These are phyloP conservation scores for Sisymbrium irio DNA, from an alignment of 345 rosid species.

Conservation along the genomic window DNA sequence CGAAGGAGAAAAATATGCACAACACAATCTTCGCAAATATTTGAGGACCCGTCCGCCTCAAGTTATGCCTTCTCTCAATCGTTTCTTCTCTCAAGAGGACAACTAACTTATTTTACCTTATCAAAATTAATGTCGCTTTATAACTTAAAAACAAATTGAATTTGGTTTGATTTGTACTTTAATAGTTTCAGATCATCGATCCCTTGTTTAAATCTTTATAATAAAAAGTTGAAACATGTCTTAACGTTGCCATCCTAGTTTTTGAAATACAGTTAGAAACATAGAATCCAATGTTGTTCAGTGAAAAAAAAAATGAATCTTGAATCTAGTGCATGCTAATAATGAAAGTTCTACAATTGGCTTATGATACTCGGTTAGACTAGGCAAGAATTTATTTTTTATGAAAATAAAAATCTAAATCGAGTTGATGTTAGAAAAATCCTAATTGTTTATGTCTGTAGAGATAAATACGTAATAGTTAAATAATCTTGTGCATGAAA, in stretches of 20 bases:
- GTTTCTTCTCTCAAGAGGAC: slow-evolving; percentile 54
- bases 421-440: not conserved
- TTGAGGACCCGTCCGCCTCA: slow-evolving; percentile 66
- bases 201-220: not conserved
- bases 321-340: not conserved
- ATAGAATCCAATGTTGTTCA: not conserved
- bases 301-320: not conserved
- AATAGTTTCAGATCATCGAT: not conserved
- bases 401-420: not conserved
- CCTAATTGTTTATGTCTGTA: not conserved
- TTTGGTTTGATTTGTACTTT: not conserved
- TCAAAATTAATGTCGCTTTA: not conserved
- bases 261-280: not conserved
- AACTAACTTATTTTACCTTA: not conserved
- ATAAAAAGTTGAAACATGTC: not conserved
- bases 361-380: not conserved
- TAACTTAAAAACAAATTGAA: not conserved
- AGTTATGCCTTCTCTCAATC: slow-evolving; percentile 74
- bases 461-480: not conserved
- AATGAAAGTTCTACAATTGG: not conserved
- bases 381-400: not conserved
- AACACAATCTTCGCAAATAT: slow-evolving; percentile 66
- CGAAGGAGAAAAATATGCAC: slow-evolving; percentile 66
- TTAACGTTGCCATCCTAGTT: not conserved
- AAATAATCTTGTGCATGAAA: not conserved